phyloP scores from a whole-genome alignment of 139 green algal genomes.

The Chlamydomonas eustigma region DNA sequence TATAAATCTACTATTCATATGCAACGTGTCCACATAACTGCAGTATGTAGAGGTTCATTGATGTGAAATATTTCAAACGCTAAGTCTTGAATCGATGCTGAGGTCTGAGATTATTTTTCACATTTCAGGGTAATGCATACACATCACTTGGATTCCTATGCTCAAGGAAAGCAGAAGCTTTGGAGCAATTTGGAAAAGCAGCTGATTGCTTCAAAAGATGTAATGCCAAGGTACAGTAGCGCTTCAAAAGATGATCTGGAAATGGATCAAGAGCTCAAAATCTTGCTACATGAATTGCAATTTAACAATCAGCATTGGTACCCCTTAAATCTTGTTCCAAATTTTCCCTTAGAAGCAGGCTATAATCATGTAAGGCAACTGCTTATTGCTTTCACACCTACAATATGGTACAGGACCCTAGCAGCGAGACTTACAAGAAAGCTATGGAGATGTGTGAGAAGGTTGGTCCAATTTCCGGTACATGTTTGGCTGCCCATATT shows the following conservation, averaged over 20 bases:
- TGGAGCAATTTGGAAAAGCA: constrained; percentile 79
- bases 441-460: constrained; percentile 92
- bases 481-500: too few relatives aligned
- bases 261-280: background rate
- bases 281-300: background rate
- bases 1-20: background rate
- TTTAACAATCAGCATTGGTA: background rate
- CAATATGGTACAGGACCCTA: constrained; percentile 70
- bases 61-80: background rate
- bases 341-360: background rate
- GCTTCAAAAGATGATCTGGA: background rate
- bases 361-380: background rate
- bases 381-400: background rate
- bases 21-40: background rate
- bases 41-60: background rate
- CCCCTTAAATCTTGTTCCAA: background rate
- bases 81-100: background rate
- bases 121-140: constrained; percentile 5
- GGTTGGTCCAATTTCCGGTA: too few relatives aligned
- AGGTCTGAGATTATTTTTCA: background rate
- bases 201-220: constrained; percentile 73
- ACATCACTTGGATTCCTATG: constrained; percentile 73
- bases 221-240: constrained; percentile 41
- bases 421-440: constrained; percentile 90
- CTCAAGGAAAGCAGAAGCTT: constrained; percentile 49